These are phyloP conservation scores for Pichia californica DNA, from an alignment of 805 yeast genomes.

Conservation along the genomic window DNA sequence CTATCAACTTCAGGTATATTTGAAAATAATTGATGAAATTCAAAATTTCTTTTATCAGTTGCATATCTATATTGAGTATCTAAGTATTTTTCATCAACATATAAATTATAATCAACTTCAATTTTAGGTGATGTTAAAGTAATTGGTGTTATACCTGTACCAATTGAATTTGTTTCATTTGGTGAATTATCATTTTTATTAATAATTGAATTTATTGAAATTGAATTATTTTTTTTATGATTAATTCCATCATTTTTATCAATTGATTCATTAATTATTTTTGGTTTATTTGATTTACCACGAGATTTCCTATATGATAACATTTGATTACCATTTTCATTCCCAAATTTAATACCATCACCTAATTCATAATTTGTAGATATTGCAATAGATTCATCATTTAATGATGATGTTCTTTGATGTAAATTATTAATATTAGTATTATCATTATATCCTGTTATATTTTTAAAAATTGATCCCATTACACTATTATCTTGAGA, in stretches of 20 bases:
- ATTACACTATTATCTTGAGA: too few relatives aligned
- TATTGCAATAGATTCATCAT: not conserved
- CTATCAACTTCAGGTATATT: slow-evolving; percentile 58
- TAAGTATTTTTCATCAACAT: slow-evolving; percentile 50
- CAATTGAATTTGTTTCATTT: too few relatives aligned
- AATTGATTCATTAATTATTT: not conserved
- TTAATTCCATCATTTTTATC: not conserved
- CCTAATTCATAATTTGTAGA: not conserved
- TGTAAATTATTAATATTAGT: not conserved
- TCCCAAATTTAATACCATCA: slow-evolving; percentile 10
- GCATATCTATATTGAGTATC: slow-evolving; percentile 63
- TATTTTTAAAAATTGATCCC: slow-evolving; percentile 2
- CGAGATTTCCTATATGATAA: slow-evolving; percentile 8
- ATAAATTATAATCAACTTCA: slow-evolving; percentile 39
- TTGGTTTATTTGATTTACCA: slow-evolving; percentile 1
- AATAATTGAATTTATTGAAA: not conserved
- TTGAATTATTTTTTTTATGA: not conserved
- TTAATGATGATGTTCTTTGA: not conserved
- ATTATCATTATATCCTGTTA: slow-evolving; percentile 2
- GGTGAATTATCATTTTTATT: slow-evolving; percentile 2
- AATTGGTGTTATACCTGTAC: slow-evolving; percentile 18
- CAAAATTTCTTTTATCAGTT: slow-evolving; percentile 54
- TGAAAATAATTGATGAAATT: slow-evolving; percentile 67
- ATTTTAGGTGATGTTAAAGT: slow-evolving; percentile 39
- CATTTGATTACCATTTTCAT: slow-evolving; percentile 11